phyloP scores from a whole-genome alignment of 805 yeast species.

The Kuraishia hungarica region DNA sequence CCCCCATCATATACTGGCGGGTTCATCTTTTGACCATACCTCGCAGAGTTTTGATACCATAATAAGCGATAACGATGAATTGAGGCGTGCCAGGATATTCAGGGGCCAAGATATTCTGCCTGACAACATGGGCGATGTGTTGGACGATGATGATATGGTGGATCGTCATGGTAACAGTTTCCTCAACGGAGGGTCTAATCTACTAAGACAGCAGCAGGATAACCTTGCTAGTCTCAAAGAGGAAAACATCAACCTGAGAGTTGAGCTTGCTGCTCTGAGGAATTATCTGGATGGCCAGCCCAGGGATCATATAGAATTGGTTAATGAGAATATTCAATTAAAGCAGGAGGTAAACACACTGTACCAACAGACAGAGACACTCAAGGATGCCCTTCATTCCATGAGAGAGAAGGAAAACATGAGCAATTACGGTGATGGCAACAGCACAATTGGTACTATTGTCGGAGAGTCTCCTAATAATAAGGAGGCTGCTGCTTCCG shows the following conservation, averaged over 20 bases:
- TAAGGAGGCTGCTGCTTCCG: no score
- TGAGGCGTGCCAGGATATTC: constrained; percentile 11
- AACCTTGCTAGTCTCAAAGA: constrained; percentile 20
- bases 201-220: constrained; percentile 16
- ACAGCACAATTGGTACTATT: background rate
- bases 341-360: constrained; percentile 16
- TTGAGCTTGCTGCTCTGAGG: constrained; percentile 30
- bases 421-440: background rate
- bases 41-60: constrained; percentile 13
- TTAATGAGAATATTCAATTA: constrained; percentile 26
- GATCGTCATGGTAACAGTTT: background rate
- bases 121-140: constrained; percentile 12
- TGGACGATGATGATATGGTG: constrained; percentile 1
- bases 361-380: constrained; percentile 1
- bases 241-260: constrained; percentile 35
- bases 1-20: constrained; percentile 2
- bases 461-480: background rate
- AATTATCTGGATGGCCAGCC: constrained; percentile 33
- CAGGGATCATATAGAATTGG: constrained; percentile 26
- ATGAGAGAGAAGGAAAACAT: background rate
- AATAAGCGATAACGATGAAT: constrained; percentile 6
- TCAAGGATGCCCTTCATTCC: background rate
- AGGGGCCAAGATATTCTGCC: constrained; percentile 19
- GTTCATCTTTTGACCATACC: constrained; percentile 16
- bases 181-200: constrained; percentile 4